Conservation (phyloP, 768 basidiomycete genomes). For the Mycena vitilis region DNA sequence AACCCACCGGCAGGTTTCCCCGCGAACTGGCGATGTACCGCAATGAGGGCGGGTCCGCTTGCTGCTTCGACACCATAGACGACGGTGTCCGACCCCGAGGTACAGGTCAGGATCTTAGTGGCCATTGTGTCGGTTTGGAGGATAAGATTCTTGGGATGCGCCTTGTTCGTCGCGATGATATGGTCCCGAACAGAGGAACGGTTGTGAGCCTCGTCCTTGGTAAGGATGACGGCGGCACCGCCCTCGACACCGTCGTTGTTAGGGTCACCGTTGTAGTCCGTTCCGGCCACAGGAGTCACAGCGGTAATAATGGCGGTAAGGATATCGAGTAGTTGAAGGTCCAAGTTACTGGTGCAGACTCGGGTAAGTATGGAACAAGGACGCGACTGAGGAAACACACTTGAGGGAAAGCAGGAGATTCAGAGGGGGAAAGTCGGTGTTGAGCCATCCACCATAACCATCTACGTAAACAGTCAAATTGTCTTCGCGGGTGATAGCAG, state of each 20-base stretch:
- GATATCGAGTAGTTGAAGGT: conserved; percentile 26
- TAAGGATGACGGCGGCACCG: conserved; percentile 24
- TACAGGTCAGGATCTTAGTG: conserved; percentile 26
- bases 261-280: conserved; percentile 24
- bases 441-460: conserved; percentile 30
- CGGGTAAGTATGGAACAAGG: not conserved
- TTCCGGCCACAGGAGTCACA: conserved; percentile 10
- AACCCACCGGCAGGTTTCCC: conserved; percentile 22
- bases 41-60: conserved; percentile 11
- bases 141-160: conserved; percentile 14
- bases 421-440: conserved; percentile 29
- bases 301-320: conserved; percentile 21
- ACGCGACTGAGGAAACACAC: not conserved
- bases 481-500: not conserved
- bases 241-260: conserved; percentile 27
- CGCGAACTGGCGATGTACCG: conserved; percentile 20
- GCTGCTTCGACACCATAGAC: conserved; percentile 30
- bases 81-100: not conserved
- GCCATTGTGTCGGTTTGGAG: conserved; percentile 26
- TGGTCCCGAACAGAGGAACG: conserved; percentile 28
- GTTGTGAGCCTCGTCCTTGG: conserved; percentile 24
- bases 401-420: conserved; percentile 27
- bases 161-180: conserved; percentile 11
- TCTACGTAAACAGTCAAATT: conserved; percentile 1
- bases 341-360: conserved; percentile 5